Evolutionary conservation across 1,284 basidiomycete species (phyloP).

Genomic region (Naganishia albida): DNA sequence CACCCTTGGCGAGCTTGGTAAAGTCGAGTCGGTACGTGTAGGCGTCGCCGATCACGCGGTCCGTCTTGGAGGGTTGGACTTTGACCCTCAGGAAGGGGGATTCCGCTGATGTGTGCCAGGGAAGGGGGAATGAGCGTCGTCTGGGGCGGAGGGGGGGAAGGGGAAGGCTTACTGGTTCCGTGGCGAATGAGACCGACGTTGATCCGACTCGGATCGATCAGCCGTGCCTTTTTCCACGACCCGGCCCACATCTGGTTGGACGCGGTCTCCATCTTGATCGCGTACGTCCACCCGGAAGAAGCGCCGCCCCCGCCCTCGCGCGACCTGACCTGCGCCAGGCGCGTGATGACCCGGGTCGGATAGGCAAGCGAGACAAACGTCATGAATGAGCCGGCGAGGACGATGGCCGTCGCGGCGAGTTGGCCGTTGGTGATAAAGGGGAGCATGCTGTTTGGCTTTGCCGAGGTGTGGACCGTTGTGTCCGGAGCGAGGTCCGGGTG

Average conservation of each 20-base stretch:
- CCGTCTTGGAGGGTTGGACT: constrained; percentile 10
- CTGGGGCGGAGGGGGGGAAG: neutral
- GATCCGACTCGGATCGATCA: constrained; percentile 16
- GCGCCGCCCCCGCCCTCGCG: constrained; percentile 1
- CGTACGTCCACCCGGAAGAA: constrained; percentile 1
- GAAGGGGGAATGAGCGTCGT: neutral
- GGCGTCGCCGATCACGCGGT: constrained; percentile 18
- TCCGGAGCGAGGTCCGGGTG: constrained; percentile 7
- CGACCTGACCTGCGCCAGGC: constrained; percentile 14
- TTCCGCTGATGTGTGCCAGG: constrained; percentile 6
- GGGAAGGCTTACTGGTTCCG: constrained; percentile 18
- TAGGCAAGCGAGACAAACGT: constrained; percentile 24
- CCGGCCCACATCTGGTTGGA: constrained; percentile 30
- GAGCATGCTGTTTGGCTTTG: constrained; percentile 7
- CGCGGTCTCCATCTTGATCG: constrained; percentile 31
- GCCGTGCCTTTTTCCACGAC: constrained; percentile 16
- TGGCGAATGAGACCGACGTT: constrained; percentile 22
- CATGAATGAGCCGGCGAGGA: constrained; percentile 25
- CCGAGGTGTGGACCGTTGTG: neutral
- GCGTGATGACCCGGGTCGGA: constrained; percentile 23
- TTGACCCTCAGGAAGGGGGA: constrained; percentile 25
- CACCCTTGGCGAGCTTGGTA: constrained; percentile 17
- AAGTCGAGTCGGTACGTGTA: constrained; percentile 31
- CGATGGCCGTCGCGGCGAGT: constrained; percentile 21
- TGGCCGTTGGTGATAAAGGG: constrained; percentile 25